Evolutionary conservation across 352 stramenopile genomes (phyloP).

Genomic region (Pythium chondricola): DNA sequence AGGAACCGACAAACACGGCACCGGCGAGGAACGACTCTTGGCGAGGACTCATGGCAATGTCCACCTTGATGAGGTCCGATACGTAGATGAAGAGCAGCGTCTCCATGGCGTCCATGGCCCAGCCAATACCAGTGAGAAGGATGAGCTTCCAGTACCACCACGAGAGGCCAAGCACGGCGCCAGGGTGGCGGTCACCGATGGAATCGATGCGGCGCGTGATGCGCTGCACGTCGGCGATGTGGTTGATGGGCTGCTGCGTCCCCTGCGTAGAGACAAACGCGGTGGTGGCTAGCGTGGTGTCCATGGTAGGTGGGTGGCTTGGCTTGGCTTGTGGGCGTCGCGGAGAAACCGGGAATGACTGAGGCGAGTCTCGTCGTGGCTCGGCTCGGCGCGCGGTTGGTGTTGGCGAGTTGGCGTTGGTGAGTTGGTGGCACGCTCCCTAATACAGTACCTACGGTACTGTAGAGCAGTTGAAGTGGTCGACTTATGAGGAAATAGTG

Average conservation of each 20-base stretch:
- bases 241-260: slow-evolving; percentile 21
- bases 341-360: no score
- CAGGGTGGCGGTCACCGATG: slow-evolving; percentile 43
- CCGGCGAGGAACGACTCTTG: slow-evolving; percentile 39
- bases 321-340: no score
- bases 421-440: no score
- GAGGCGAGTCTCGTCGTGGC: no score
- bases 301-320: no score
- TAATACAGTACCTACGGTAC: no score
- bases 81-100: slow-evolving; percentile 68
- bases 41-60: slow-evolving; percentile 34
- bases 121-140: slow-evolving; percentile 54
- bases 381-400: no score
- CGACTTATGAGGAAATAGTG: no score
- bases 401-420: no score
- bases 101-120: slow-evolving; percentile 75
- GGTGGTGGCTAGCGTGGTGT: no score
- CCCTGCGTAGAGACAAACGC: no score
- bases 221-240: slow-evolving; percentile 45
- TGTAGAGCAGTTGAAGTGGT: no score
- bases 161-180: slow-evolving; percentile 49
- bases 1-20: slow-evolving; percentile 55
- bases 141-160: slow-evolving; percentile 69
- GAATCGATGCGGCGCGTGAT: slow-evolving; percentile 65
- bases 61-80: slow-evolving; percentile 26